Conservation (phyloP, 202 grass and related monocot genomes). For the Zoysia matrella region DNA sequence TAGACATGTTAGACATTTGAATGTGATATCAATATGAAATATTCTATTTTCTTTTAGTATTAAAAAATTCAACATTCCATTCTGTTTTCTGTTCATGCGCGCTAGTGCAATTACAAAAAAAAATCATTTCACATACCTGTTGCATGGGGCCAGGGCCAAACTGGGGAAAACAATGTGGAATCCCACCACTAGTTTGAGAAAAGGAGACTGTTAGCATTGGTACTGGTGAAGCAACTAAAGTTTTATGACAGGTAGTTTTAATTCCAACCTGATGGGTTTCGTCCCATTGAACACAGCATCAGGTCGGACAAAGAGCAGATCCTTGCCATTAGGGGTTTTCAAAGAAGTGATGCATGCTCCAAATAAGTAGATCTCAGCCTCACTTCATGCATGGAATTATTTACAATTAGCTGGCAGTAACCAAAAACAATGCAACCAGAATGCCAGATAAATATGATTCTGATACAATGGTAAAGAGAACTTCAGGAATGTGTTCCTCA, state of each 20-base stretch:
- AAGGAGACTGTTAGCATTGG: constrained; percentile 33
- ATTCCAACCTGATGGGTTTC: constrained; percentile 88
- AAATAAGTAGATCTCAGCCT: constrained; percentile 92
- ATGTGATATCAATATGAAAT: not conserved
- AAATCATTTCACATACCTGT: constrained; percentile 61
- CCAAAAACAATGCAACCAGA: not conserved
- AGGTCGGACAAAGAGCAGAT: constrained; percentile 92
- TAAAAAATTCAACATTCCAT: not conserved
- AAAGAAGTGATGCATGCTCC: constrained; percentile 88
- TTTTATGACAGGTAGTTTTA: constrained; percentile 30
- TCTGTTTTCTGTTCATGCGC: not conserved
- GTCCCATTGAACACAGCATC: constrained; percentile 89
- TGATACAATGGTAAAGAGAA: not conserved
- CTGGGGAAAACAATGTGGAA: constrained; percentile 99
- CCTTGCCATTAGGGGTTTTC: constrained; percentile 81
- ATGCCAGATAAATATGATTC: not conserved
- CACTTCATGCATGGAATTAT: constrained; percentile 58
- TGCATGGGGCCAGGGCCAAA: constrained; percentile 92
- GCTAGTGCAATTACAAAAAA: not conserved
- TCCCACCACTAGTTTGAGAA: constrained; percentile 83
- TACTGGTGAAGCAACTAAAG: constrained; percentile 1
- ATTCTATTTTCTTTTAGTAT: not conserved
- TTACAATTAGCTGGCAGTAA: constrained; percentile 18
- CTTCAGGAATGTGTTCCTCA: not conserved
- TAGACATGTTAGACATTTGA: not conserved